Conservation (phyloP, 345 rosid genomes). For the Citrus cavaleriei region DNA sequence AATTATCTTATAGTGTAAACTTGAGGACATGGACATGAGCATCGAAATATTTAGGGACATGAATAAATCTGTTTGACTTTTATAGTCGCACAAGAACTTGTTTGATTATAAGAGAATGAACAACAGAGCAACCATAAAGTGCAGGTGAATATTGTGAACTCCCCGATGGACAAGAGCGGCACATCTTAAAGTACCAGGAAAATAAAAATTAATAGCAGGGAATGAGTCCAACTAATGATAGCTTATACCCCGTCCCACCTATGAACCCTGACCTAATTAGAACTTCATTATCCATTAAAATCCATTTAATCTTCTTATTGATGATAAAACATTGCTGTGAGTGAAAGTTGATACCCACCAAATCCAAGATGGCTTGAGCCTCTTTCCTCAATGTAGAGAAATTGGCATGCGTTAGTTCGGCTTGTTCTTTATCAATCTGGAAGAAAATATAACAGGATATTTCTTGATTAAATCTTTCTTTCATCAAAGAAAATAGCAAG, state of each 20-base stretch:
- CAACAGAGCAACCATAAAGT: not conserved
- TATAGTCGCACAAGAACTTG: not conserved
- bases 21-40: not conserved
- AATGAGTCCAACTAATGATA: not conserved
- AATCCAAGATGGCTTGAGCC: conserved; percentile 81
- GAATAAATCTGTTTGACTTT: too few relatives aligned
- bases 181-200: not conserved
- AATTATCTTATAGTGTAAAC: not conserved
- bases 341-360: conserved; percentile 39
- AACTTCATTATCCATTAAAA: not conserved
- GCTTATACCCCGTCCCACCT: not conserved
- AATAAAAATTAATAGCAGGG: not conserved
- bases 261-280: not conserved
- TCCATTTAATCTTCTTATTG: not conserved
- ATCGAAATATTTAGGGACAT: not conserved
- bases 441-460: conserved; percentile 14
- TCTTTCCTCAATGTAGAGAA: conserved; percentile 80
- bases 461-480: not conserved
- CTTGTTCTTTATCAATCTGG: conserved; percentile 87
- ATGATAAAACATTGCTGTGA: not conserved
- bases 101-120: not conserved
- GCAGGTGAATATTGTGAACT: not conserved
- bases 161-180: not conserved
- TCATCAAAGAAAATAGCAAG: not conserved
- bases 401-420: conserved; percentile 76